A percentile compares a stretch with the other conserved stretches of the same genome.
Evolutionary conservation across 345 rosid species (phyloP).

Genomic region (Boechera divaricarpa): DNA sequence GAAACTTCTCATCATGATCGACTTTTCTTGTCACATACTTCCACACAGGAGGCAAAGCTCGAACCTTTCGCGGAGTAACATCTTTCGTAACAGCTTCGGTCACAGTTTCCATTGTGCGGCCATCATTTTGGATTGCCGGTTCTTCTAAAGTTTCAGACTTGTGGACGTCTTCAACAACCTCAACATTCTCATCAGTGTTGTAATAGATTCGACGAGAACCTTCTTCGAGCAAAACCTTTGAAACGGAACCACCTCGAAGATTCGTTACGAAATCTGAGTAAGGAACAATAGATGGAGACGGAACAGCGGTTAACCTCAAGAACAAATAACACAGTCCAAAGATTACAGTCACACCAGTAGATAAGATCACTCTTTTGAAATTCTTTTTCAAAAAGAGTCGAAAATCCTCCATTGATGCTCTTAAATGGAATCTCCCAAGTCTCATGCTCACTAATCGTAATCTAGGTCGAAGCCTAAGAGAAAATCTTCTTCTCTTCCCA

Average conservation of each 20-base stretch:
- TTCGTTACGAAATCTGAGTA: slow-evolving; percentile 79
- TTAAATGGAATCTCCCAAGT: slow-evolving; percentile 59
- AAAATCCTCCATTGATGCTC: slow-evolving; percentile 58
- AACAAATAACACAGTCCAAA: slow-evolving; percentile 72
- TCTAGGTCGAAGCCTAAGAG: slow-evolving; percentile 73
- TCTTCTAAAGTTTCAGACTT: slow-evolving; percentile 51
- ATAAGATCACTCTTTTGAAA: slow-evolving; percentile 56
- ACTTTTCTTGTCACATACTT: slow-evolving; percentile 83
- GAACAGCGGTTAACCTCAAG: slow-evolving; percentile 72
- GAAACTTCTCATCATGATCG: slow-evolving; percentile 89
- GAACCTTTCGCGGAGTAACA: slow-evolving; percentile 45
- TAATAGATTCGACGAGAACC: slow-evolving; percentile 92
- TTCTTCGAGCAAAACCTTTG: slow-evolving; percentile 83
- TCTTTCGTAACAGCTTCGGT: slow-evolving; percentile 42
- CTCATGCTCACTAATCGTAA: slow-evolving; percentile 58
- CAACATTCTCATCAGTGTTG: slow-evolving; percentile 43
- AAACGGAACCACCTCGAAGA: slow-evolving; percentile 72
- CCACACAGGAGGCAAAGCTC: slow-evolving; percentile 64
- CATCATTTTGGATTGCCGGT: background rate
- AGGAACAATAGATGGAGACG: slow-evolving; percentile 75
- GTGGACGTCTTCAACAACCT: slow-evolving; percentile 30
- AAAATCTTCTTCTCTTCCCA: slow-evolving; percentile 48
- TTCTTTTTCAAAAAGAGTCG: slow-evolving; percentile 62
- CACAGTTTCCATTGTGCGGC: slow-evolving; percentile 32
- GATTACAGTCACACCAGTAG: slow-evolving; percentile 54